These are phyloP conservation scores for Cetradonia linearis DNA, from an alignment of 495 filamentous ascomycete genomes.

Conservation along the genomic window DNA sequence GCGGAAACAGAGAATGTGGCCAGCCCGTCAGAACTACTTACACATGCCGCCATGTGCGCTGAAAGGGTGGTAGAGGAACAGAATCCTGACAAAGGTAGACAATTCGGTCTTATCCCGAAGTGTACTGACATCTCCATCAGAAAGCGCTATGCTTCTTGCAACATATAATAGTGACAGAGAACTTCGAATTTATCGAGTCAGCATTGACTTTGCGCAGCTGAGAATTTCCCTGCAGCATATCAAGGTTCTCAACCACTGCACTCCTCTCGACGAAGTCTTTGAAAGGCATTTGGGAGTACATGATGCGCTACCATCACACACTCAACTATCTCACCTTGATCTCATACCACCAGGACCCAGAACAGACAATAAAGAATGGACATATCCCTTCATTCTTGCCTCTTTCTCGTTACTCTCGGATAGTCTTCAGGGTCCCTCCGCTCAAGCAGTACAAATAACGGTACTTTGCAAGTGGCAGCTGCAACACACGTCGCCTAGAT, in stretches of 20 bases:
- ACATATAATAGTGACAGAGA: constrained; percentile 58
- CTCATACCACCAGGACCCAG: constrained; percentile 52
- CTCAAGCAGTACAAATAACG: constrained; percentile 51
- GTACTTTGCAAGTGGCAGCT: constrained; percentile 72
- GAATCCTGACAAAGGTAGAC: constrained; percentile 12
- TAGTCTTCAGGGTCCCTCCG: constrained; percentile 40
- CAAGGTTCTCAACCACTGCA: constrained; percentile 38
- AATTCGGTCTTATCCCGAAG: background rate
- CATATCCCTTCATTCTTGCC: constrained; percentile 55
- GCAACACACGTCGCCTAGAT: constrained; percentile 43
- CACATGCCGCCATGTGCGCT: constrained; percentile 63
- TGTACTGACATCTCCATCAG: constrained; percentile 23
- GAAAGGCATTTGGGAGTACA: background rate
- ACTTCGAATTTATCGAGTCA: constrained; percentile 51
- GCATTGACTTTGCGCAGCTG: constrained; percentile 43
- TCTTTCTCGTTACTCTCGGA: constrained; percentile 53
- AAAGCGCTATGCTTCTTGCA: constrained; percentile 49
- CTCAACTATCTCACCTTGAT: constrained; percentile 53
- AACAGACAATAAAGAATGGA: constrained; percentile 36
- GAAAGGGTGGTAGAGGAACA: constrained; percentile 47
- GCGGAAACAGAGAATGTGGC: constrained; percentile 60
- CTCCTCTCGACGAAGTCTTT: constrained; percentile 25
- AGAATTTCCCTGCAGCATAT: constrained; percentile 41
- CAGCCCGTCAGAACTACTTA: constrained; percentile 58
- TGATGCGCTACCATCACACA: constrained; percentile 19